phyloP scores from a whole-genome alignment of 2,329 filamentous ascomycete genomes.

The Cryoendolithus antarcticus region DNA sequence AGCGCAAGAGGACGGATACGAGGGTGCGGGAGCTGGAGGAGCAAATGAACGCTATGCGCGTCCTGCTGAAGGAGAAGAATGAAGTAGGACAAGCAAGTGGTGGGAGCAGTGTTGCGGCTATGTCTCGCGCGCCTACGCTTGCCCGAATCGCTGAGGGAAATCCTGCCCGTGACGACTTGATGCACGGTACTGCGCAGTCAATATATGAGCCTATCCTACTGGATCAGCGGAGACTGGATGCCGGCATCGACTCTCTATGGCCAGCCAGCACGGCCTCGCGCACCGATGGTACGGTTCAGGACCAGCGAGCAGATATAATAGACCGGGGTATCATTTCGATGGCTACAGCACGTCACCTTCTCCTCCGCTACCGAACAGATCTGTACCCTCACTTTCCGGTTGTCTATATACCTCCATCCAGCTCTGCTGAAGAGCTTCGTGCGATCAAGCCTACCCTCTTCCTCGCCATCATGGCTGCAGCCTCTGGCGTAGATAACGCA shows the following conservation, averaged over 20 bases:
- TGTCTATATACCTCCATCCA: slow-evolving; percentile 46
- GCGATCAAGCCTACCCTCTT: slow-evolving; percentile 53
- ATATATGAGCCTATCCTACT: no score
- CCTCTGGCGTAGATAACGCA: slow-evolving; percentile 44
- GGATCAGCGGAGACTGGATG: no score
- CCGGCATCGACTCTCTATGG: no score
- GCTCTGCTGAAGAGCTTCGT: slow-evolving; percentile 44
- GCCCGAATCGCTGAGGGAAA: no score
- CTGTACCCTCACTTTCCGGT: slow-evolving; percentile 52
- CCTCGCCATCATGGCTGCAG: slow-evolving; percentile 54
- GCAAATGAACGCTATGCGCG: slow-evolving; percentile 31
- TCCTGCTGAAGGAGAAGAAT: slow-evolving; percentile 22
- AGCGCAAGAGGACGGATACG: slow-evolving; percentile 34
- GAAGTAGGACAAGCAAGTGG: slow-evolving; percentile 1
- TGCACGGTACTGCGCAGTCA: no score
- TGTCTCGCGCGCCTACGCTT: no score
- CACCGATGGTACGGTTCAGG: no score
- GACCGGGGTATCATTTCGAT: slow-evolving; percentile 48
- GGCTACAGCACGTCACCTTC: slow-evolving; percentile 43
- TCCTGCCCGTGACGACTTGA: no score
- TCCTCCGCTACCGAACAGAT: slow-evolving; percentile 45
- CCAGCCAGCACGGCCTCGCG: no score
- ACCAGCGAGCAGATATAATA: slow-evolving; percentile 28
- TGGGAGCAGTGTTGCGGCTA: no score
- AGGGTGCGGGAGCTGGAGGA: slow-evolving; percentile 33